Evolutionary conservation across 441 rosid species (phyloP).

Genomic region (Hypseocharis bilobata): DNA sequence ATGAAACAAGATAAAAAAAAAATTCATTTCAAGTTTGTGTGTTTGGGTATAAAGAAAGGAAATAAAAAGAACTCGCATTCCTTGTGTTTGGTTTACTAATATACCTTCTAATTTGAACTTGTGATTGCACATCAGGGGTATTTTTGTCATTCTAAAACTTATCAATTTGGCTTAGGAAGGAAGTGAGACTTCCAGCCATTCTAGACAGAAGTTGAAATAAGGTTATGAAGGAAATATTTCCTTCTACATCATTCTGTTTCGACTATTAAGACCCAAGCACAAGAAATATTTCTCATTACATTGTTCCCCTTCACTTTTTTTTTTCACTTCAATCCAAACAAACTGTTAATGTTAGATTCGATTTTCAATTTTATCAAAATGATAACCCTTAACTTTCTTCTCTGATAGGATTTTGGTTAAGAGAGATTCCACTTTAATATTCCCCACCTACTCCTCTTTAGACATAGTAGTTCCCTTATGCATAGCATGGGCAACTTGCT

Average conservation of each 20-base stretch:
- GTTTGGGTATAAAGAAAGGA: too few relatives aligned
- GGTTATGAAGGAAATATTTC: not conserved
- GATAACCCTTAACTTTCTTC: not conserved
- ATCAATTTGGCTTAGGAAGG: not conserved
- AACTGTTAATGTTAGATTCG: not conserved
- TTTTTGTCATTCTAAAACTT: too few relatives aligned
- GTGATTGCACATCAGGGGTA: too few relatives aligned
- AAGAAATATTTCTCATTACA: not conserved
- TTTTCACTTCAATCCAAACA: not conserved
- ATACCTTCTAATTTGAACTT: too few relatives aligned
- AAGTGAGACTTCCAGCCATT: not conserved
- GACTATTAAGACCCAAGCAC: not conserved
- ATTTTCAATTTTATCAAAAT: not conserved
- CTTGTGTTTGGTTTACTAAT: too few relatives aligned
- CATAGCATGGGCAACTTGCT: not conserved
- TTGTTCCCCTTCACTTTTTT: not conserved
- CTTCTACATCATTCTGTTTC: not conserved
- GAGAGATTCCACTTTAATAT: not conserved
- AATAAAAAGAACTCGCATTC: too few relatives aligned
- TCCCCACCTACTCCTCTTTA: not conserved
- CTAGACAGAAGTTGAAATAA: not conserved
- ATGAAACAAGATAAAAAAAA: too few relatives aligned
- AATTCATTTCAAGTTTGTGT: too few relatives aligned
- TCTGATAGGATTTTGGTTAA: not conserved
- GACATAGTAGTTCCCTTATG: not conserved